A percentile compares a stretch with the other conserved stretches of the same genome.
These are phyloP conservation scores for Neurospora sp. DNA, from an alignment of 495 filamentous ascomycete species.

Conservation along the genomic window DNA sequence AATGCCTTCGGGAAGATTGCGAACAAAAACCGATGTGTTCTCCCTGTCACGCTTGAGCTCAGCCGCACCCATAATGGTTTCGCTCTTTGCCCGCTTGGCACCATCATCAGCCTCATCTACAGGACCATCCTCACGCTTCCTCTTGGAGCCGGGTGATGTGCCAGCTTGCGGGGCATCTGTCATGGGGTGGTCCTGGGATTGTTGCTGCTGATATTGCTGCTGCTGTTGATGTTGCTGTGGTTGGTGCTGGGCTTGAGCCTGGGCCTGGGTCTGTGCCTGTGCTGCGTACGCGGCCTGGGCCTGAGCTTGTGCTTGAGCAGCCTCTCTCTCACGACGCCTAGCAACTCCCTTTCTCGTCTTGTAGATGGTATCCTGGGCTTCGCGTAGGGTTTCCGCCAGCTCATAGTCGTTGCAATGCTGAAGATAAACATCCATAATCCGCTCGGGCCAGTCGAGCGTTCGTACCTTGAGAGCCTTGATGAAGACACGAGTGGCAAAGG, in stretches of 20 bases:
- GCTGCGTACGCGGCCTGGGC: constrained; percentile 12
- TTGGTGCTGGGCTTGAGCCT: constrained; percentile 10
- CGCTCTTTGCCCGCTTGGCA: constrained; percentile 50
- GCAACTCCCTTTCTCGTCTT: constrained; percentile 51
- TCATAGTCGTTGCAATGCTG: constrained; percentile 85
- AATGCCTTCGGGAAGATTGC: constrained; percentile 57
- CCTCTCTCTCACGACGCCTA: constrained; percentile 59
- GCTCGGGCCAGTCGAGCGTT: constrained; percentile 85
- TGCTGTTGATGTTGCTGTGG: background rate
- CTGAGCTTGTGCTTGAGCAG: constrained; percentile 32
- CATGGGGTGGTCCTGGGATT: constrained; percentile 18
- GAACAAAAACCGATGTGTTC: constrained; percentile 73
- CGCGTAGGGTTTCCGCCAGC: constrained; percentile 56
- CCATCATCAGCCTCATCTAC: constrained; percentile 34
- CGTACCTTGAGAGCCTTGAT: constrained; percentile 58
- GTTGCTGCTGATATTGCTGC: background rate
- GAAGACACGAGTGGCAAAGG: constrained; percentile 61
- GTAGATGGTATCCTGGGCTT: constrained; percentile 58
- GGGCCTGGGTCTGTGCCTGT: constrained; percentile 11
- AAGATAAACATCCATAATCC: constrained; percentile 70
- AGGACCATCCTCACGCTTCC: constrained; percentile 51
- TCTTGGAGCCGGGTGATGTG: constrained; percentile 42
- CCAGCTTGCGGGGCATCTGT: constrained; percentile 11
- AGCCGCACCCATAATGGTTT: constrained; percentile 26
- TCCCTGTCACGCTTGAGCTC: constrained; percentile 72